Percentiles rank a stretch among this genome's conserved stretches.
Evolutionary conservation across 1,284 basidiomycete species (phyloP).

Genomic region (Apiotrichum mycotoxinovorans): DNA sequence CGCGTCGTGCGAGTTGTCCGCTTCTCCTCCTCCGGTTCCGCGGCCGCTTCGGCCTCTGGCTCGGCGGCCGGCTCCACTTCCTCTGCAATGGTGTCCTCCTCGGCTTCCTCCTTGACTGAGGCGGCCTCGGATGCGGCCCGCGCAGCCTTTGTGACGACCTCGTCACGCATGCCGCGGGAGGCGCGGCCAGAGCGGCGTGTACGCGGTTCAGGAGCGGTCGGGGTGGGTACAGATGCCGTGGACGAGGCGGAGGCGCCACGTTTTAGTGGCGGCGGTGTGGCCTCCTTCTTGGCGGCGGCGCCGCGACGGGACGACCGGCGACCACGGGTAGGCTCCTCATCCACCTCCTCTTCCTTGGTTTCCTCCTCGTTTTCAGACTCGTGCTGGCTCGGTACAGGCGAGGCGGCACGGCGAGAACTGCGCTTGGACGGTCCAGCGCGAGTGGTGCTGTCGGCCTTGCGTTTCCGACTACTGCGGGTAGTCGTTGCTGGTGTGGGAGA

Average conservation of each 20-base stretch:
- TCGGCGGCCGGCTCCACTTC: slow-evolving; percentile 17
- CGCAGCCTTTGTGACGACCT: slow-evolving; percentile 34
- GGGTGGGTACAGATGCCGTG: slow-evolving; percentile 19
- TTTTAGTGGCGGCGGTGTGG: slow-evolving; percentile 29
- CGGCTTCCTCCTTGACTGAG: slow-evolving; percentile 32
- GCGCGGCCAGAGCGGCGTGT: slow-evolving; percentile 18
- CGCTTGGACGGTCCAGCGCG: slow-evolving; percentile 29
- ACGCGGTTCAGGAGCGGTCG: neutral
- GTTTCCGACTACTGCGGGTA: slow-evolving; percentile 25
- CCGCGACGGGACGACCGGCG: slow-evolving; percentile 22
- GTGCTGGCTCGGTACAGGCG: slow-evolving; percentile 13
- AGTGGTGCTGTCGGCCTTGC: slow-evolving; percentile 28
- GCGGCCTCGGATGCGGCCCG: slow-evolving; percentile 29
- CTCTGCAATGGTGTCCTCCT: slow-evolving; percentile 9
- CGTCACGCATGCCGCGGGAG: slow-evolving; percentile 31
- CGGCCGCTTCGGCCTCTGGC: slow-evolving; percentile 18
- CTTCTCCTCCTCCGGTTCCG: slow-evolving; percentile 27
- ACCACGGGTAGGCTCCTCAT: slow-evolving; percentile 20
- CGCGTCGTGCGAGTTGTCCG: slow-evolving; percentile 27
- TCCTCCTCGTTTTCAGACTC: slow-evolving; percentile 12
- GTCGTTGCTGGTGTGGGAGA: slow-evolving; percentile 6
- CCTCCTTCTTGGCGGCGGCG: slow-evolving; percentile 9
- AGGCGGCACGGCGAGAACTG: slow-evolving; percentile 14
- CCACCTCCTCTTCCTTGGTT: slow-evolving; percentile 16
- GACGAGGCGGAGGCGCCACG: slow-evolving; percentile 34